Evolutionary conservation across 257 asterid species (phyloP).

Genomic region (Salvia rosmarinus): DNA sequence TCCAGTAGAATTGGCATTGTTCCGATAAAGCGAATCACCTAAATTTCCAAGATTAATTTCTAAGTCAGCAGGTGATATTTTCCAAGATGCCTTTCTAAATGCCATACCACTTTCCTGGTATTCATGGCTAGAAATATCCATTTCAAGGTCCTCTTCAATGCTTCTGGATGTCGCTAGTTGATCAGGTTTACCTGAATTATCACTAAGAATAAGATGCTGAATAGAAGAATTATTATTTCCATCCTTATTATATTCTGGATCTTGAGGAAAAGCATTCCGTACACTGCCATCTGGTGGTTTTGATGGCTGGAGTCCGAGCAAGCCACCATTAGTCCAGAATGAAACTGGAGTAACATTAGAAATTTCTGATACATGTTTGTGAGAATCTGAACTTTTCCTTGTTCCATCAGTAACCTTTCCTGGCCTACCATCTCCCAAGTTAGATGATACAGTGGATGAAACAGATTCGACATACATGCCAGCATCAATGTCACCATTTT

Average conservation of each 20-base stretch:
- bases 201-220: slow-evolving; percentile 32
- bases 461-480: slow-evolving; percentile 44
- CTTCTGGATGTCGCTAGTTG: slow-evolving; percentile 38
- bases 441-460: slow-evolving; percentile 39
- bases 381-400: slow-evolving; percentile 45
- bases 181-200: slow-evolving; percentile 43
- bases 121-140: slow-evolving; percentile 48
- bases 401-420: slow-evolving; percentile 39
- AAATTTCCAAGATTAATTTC: slow-evolving; percentile 61
- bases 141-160: slow-evolving; percentile 36
- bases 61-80: slow-evolving; percentile 73
- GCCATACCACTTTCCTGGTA: slow-evolving; percentile 48
- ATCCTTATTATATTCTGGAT: slow-evolving; percentile 38
- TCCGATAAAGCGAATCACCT: slow-evolving; percentile 42
- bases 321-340: slow-evolving; percentile 97
- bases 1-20: slow-evolving; percentile 38
- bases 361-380: slow-evolving; percentile 55
- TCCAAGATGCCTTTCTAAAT: slow-evolving; percentile 63
- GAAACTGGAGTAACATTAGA: slow-evolving; percentile 52
- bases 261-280: slow-evolving; percentile 43
- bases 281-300: slow-evolving; percentile 83
- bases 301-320: slow-evolving; percentile 95
- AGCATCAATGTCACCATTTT: slow-evolving; percentile 38
- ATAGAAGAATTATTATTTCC: slow-evolving; percentile 32
- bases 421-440: slow-evolving; percentile 35